Base-by-base conservation (phyloP, 2,329 filamentous ascomycete species). In the Cladosporium sphaerospermum region DNA sequence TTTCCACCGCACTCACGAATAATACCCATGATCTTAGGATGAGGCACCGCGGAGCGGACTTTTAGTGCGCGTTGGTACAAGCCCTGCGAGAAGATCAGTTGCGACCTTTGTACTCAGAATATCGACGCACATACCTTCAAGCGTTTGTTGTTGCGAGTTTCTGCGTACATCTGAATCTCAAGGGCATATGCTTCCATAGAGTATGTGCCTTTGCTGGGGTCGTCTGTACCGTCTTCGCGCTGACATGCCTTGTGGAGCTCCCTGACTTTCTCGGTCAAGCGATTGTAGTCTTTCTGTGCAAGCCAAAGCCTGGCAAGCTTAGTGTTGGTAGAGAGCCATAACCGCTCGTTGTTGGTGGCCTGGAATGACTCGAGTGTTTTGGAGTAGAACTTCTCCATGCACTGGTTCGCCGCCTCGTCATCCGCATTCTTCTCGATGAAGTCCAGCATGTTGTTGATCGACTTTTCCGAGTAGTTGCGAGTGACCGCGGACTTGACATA, bases 371-470 rank as follows among this genome's bases (percentile, higher is more conserved):
- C 81, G 13, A 99, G 83, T 1, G 93, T 99, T 62, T 93, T 76
- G 1, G 89, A 92, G 72, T 97, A 99, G 76, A 99, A 96, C 59
- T 89, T 81, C 69, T 96, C 92, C 84, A 97, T 95, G 71, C 86
- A 92, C 58, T 81, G 77, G 64, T 86, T 86, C 19, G 87, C 84
- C 41, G 84, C 82, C 7, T 83, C 80, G 56, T 84, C 79, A 59
- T 86, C 83, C 54, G 85, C 85, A 37, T 85, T 88, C 73, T 96
- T 97, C 71, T 97, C 92, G 60, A 99, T 93, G 69, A 87, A 95
- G 73, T 97, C 93, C 44, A 99, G 83, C 85, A 99, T 96, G 70
- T 96, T 97, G 74, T 97, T 97, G 75, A 99, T 96, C 10, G 92
- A 97, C 71, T 97, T 97, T 72, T 99, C 93, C 1, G 93, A 96